Conservation (phyloP, 2,329 filamentous ascomycete genomes). For the Onygenales sp. region DNA sequence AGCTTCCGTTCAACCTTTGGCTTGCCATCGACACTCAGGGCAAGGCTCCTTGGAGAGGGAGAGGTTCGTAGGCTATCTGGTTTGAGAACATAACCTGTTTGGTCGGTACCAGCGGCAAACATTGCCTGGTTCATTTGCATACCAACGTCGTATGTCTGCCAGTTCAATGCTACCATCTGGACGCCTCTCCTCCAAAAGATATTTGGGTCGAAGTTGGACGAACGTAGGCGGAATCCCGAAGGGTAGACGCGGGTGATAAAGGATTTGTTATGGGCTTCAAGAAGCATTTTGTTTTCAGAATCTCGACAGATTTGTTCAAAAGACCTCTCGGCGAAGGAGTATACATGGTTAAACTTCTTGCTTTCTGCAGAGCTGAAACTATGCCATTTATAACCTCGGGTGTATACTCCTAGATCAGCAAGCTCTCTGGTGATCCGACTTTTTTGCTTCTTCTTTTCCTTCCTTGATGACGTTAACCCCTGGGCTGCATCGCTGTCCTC, state of each 20-base stretch:
- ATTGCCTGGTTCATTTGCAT: slow-evolving; percentile 97
- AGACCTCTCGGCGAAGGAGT: slow-evolving; percentile 84
- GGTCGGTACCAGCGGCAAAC: slow-evolving; percentile 83
- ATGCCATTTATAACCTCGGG: slow-evolving; percentile 70
- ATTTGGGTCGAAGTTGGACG: slow-evolving; percentile 89
- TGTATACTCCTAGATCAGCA: slow-evolving; percentile 74
- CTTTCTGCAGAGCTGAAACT: slow-evolving; percentile 71
- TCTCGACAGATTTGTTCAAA: slow-evolving; percentile 74
- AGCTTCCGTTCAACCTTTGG: slow-evolving; percentile 67
- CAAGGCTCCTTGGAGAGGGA: slow-evolving; percentile 13
- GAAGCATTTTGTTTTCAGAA: slow-evolving; percentile 62
- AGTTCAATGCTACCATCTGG: slow-evolving; percentile 96
- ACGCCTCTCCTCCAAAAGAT: slow-evolving; percentile 91
- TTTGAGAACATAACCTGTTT: slow-evolving; percentile 88
- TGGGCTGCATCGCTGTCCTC: slow-evolving; percentile 66
- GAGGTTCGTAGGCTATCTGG: slow-evolving; percentile 63
- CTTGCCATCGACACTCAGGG: slow-evolving; percentile 20
- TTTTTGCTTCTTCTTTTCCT: slow-evolving; percentile 50
- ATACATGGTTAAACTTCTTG: slow-evolving; percentile 85
- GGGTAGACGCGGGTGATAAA: slow-evolving; percentile 94
- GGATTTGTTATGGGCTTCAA: slow-evolving; percentile 84
- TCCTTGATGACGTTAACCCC: slow-evolving; percentile 43
- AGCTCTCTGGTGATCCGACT: slow-evolving; percentile 82
- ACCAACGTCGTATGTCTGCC: slow-evolving; percentile 93
- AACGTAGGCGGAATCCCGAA: slow-evolving; percentile 67